Conservation (phyloP, 208 protist species). For the Angomonas desouzai region DNA sequence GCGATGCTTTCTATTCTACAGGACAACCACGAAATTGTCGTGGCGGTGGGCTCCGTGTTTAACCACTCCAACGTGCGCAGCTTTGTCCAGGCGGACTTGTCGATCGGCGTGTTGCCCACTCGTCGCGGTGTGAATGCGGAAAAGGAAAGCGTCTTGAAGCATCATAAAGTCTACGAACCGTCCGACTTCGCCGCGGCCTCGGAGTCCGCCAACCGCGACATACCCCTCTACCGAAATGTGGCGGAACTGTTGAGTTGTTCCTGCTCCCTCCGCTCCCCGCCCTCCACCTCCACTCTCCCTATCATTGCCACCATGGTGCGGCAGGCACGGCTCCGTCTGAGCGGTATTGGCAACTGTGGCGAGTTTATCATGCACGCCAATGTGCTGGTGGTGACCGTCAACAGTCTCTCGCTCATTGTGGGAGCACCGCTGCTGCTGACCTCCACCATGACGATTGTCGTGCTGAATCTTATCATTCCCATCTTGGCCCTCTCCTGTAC, state of each 20-base stretch:
- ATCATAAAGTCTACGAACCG: slow-evolving; percentile 58
- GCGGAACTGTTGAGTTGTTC: slow-evolving; percentile 80
- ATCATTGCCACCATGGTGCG: slow-evolving; percentile 81
- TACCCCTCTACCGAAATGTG: slow-evolving; percentile 78
- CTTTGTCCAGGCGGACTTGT: slow-evolving; percentile 90
- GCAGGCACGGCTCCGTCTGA: slow-evolving; percentile 75
- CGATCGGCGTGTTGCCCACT: slow-evolving; percentile 86
- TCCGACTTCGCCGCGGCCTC: slow-evolving; percentile 54
- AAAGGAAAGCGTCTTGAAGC: slow-evolving; percentile 55
- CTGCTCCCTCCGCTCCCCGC: slow-evolving; percentile 70
- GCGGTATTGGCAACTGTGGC: slow-evolving; percentile 78
- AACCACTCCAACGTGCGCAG: slow-evolving; percentile 91
- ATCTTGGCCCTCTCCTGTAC: slow-evolving; percentile 74
- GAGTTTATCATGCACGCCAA: slow-evolving; percentile 85
- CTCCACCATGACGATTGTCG: slow-evolving; percentile 63
- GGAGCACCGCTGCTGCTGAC: slow-evolving; percentile 67
- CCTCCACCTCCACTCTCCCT: slow-evolving; percentile 71
- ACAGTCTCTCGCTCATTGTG: slow-evolving; percentile 46
- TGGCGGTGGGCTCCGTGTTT: slow-evolving; percentile 89
- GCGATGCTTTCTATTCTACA: slow-evolving; percentile 93
- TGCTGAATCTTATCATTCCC: slow-evolving; percentile 82
- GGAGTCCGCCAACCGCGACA: slow-evolving; percentile 59
- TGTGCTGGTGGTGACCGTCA: slow-evolving; percentile 63
- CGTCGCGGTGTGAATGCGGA: slow-evolving; percentile 59
- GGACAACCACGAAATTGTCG: slow-evolving; percentile 92